These are phyloP conservation scores for Iris pallida DNA, from an alignment of 116 monocot genomes.

Conservation along the genomic window DNA sequence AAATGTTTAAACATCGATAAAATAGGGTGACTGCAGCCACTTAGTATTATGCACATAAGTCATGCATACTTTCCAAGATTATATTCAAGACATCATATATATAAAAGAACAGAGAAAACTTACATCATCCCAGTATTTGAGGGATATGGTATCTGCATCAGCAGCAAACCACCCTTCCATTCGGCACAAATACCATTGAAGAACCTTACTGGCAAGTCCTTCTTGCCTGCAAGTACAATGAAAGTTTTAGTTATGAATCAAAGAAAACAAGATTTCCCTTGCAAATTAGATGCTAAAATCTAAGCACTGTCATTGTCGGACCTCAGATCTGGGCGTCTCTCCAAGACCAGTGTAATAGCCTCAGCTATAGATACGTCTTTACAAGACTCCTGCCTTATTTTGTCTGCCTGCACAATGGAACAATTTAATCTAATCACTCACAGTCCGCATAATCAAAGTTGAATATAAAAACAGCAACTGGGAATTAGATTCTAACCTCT, in stretches of 20 bases:
- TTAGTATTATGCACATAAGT: too few relatives aligned
- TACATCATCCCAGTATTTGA: slow-evolving; percentile 88
- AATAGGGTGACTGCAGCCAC: too few relatives aligned
- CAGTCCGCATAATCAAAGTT: too few relatives aligned
- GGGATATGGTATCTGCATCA: slow-evolving; percentile 78
- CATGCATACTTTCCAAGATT: too few relatives aligned
- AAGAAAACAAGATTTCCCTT: background rate
- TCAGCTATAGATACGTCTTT: slow-evolving; percentile 72
- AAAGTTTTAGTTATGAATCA: background rate
- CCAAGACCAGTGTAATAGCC: slow-evolving; percentile 56
- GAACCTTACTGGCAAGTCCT: slow-evolving; percentile 71
- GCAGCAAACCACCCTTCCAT: slow-evolving; percentile 99
- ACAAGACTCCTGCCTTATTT: slow-evolving; percentile 46
- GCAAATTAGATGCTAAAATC: background rate
- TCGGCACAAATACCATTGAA: slow-evolving; percentile 94
- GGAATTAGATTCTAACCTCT: slow-evolving; percentile 34
- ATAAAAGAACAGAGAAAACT: slow-evolving; percentile 13
- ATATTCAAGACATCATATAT: too few relatives aligned
- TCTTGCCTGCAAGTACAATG: slow-evolving; percentile 44
- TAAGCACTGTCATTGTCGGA: slow-evolving; percentile 15
- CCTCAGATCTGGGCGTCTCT: slow-evolving; percentile 69
- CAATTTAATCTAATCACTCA: background rate
- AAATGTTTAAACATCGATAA: too few relatives aligned
- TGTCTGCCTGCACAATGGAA: slow-evolving; percentile 56
- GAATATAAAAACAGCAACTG: background rate